These are phyloP conservation scores for Aspergillus pseudoterreus DNA, from an alignment of 2,329 filamentous ascomycete genomes.

Conservation along the genomic window DNA sequence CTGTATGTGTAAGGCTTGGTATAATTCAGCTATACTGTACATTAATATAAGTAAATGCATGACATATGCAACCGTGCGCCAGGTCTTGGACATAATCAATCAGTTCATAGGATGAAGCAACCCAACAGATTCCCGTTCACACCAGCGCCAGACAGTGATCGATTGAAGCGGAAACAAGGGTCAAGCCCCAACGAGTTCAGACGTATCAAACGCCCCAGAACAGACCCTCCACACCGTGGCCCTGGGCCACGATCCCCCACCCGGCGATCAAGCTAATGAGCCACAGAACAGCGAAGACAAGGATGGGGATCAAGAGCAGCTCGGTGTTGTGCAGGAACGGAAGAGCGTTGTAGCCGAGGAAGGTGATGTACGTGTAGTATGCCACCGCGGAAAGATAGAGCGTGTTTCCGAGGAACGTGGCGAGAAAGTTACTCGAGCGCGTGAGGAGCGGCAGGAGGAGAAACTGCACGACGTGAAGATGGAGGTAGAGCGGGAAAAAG, in stretches of 20 bases:
- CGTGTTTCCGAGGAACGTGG: conserved; percentile 60
- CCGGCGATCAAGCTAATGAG: conserved; percentile 47
- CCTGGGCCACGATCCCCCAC: conserved; percentile 45
- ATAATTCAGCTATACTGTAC: neutral
- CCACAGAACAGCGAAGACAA: conserved; percentile 60
- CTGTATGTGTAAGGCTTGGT: neutral
- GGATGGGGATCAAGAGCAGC: conserved; percentile 59
- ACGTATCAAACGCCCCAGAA: conserved; percentile 40
- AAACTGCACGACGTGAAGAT: conserved; percentile 65
- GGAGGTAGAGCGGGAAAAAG: conserved; percentile 65
- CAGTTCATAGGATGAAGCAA: neutral
- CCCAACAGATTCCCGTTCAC: neutral
- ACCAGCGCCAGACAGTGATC: neutral
- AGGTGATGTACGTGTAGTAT: conserved; percentile 67
- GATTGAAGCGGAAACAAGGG: neutral
- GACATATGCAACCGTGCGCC: conserved; percentile 2
- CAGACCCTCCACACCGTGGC: conserved; percentile 39
- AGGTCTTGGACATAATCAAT: neutral
- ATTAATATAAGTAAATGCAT: neutral
- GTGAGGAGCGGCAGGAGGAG: conserved; percentile 59
- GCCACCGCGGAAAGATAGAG: conserved; percentile 63
- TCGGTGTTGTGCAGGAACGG: conserved; percentile 67
- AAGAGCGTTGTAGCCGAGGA: conserved; percentile 66
- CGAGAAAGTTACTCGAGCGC: conserved; percentile 39
- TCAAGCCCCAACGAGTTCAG: neutral